Evolutionary conservation across 768 basidiomycete species (phyloP), one percentile per base, ranked within the genome.

Genomic region (Rhodocollybia butyracea): DNA sequence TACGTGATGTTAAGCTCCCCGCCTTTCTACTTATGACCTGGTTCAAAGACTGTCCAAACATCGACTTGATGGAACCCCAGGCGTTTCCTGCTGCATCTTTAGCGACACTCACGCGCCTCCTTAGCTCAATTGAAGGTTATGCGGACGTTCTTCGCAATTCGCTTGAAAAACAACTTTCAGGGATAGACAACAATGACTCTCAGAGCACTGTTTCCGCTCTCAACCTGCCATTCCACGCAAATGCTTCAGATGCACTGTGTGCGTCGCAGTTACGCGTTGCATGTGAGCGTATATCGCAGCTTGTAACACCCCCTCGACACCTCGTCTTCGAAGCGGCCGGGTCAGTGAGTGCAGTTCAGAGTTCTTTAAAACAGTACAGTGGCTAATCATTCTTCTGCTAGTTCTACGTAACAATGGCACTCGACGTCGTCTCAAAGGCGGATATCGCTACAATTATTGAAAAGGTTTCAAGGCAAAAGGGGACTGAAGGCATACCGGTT

Each of bases 321-420:
- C 22, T 55, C 31, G 45, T 55, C n/a, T 55, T 55, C 54, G 54
- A 55, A 32, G 54, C 54, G 21, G 43, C 54, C 19, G 54, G 54
- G 24, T 55, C 54, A 27, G 54, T 55, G 45, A 26, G 45, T 47
- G 30, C 32, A 34, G 24, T 38, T n/a, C 3, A 12, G 34, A 15
- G 10, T 13, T 38, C 36, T 5, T 32, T 26, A 13, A 15, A 32
- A 30, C 22, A 34, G 26, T 32, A 13, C 31, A 30, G 29, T 34
- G 24, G 31, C 51, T 13, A 27, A 40, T 27, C 32, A 22, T 30
- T 45, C 45, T 22, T 29, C 29, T 15, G 27, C 38, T 46, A 55
- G 54, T 55, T 55, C 32, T 55, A 55, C 34, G 17, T 46, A 26
- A 46, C 54, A 38, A 21, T 45, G 42, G 45, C 45, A 17, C 38